Evolutionary conservation across 345 rosid genomes (phyloP).

Genomic region (Trapa incisa): DNA sequence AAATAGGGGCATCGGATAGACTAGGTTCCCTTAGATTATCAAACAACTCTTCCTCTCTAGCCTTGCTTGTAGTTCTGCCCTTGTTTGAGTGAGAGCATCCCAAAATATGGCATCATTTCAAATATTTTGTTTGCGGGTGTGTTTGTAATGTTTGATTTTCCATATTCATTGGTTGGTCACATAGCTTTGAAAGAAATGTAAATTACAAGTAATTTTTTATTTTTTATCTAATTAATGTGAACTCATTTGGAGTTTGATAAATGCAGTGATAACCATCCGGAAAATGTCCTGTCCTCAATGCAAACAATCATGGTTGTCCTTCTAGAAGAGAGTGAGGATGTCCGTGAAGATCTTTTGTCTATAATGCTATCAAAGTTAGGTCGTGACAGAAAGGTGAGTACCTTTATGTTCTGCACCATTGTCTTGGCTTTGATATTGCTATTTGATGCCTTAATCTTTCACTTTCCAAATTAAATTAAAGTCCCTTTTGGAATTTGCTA

Average conservation of each 20-base stretch:
- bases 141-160: background rate
- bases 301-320: conserved; percentile 75
- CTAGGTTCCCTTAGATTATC: background rate
- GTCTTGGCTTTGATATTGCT: conserved; percentile 1
- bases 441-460: background rate
- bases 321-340: conserved; percentile 90
- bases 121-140: background rate
- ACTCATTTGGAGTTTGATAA: conserved; percentile 10
- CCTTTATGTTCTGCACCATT: conserved; percentile 4
- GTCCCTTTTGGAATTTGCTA: conserved; percentile 1
- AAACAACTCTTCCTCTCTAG: background rate
- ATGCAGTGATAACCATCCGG: conserved; percentile 92
- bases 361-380: conserved; percentile 65
- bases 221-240: background rate
- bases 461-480: background rate
- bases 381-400: conserved; percentile 57
- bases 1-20: background rate
- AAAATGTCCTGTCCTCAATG: conserved; percentile 78
- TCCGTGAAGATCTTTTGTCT: conserved; percentile 63
- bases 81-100: background rate
- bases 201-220: background rate
- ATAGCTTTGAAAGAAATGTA: background rate
- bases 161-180: background rate
- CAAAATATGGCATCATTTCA: background rate
- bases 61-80: background rate